These are phyloP conservation scores for Lycium barbarum DNA, from an alignment of 257 asterid genomes.

Conservation along the genomic window DNA sequence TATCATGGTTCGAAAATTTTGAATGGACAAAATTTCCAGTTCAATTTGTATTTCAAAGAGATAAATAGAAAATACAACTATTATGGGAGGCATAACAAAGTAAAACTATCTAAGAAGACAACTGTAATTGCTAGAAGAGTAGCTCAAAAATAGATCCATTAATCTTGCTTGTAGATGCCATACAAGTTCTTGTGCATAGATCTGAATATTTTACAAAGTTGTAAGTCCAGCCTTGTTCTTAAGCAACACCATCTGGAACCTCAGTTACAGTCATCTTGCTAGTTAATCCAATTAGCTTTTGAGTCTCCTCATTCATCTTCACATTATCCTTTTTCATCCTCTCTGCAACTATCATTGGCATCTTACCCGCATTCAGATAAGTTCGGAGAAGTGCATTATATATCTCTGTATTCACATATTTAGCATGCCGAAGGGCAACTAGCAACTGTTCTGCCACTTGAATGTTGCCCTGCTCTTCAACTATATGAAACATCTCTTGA, in stretches of 20 bases:
- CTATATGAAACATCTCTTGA: conserved; percentile 48
- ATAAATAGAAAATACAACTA: background rate
- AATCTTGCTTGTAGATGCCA: background rate
- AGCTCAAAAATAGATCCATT: background rate
- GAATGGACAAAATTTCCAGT: no score
- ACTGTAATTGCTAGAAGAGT: background rate
- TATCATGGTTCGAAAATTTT: no score
- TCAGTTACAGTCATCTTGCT: conserved; percentile 76
- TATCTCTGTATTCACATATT: conserved; percentile 57
- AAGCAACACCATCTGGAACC: conserved; percentile 54
- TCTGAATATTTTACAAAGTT: background rate
- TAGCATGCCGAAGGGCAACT: conserved; percentile 60
- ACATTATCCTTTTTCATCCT: conserved; percentile 88
- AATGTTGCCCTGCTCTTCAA: conserved; percentile 73
- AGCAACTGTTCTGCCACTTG: conserved; percentile 73
- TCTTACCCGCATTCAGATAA: conserved; percentile 76
- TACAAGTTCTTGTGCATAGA: background rate
- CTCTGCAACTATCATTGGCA: conserved; percentile 77
- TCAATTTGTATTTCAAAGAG: no score
- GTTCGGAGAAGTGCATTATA: conserved; percentile 79
- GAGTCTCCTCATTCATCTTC: conserved; percentile 64
- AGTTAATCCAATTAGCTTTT: conserved; percentile 56
- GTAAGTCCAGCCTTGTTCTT: conserved; percentile 18
- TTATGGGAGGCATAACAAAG: background rate
- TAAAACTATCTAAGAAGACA: background rate